Evolutionary conservation across 2,329 filamentous ascomycete species (phyloP), one percentile per base, ranked within the genome.

Genomic region (Emmonsiellopsis sp.): DNA sequence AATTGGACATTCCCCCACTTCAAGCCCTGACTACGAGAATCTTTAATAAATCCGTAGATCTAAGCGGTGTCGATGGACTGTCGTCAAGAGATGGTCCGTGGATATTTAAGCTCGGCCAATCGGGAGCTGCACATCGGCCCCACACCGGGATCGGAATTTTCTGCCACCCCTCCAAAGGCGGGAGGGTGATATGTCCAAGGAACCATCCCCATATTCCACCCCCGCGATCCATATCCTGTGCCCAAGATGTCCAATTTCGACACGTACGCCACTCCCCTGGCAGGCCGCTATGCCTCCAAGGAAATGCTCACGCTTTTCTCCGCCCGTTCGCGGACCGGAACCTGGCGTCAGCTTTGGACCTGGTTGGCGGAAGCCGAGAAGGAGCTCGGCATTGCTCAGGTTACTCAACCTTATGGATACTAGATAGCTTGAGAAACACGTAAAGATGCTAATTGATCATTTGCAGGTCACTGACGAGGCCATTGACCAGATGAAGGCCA

Each of bases 291-390:
- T 76, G 84, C 83, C 71, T 51, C 76, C 61, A 67, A 69, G 61
- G 86, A 87, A 72, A 91, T 93, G 86, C 80, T 84, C 63, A 78
- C 80, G 59, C 81, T 95, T 57, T 96, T 95, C 77, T 85, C 84
- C 61, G 82, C 85, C 55, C 82, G 89, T 43, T 85, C 82, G 52
- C 80, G 89, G 32, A 83, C 84, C 69, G 84, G 82, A 42, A 89
- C 83, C 53, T 94, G 89, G 89, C 83, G 90, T 59, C 79, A 87
- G 67, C 81, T 95, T 15, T 96, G 91, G 91, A 75, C 92, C 44
- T 84, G 79, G 72, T 85, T 95, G 9, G 90, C 90, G 26, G 85
- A 95, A 76, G 78, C 80, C 8, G 86, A 95, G 76, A 84, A 84
- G 68, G 86, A 91, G 69, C 79, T 95, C 2, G 89, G 89, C 2